Base-by-base conservation (phyloP, 1,139 yeast genomes). In the Suhomyces wounanorum region DNA sequence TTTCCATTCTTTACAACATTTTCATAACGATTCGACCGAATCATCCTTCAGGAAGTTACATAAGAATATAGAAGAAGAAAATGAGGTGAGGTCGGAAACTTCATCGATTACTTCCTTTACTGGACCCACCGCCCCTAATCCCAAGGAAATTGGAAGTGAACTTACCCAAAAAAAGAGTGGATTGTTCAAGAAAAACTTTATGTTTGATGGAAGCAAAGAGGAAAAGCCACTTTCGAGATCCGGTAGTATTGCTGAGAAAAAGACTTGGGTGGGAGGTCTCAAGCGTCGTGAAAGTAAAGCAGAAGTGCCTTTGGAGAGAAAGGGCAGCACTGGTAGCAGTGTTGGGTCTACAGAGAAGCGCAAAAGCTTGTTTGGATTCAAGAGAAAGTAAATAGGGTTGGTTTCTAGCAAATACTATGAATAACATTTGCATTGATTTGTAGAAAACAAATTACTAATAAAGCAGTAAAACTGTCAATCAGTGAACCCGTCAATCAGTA, bases 261-360 rank as follows among this genome's bases (percentile, higher is more conserved):
- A 75, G 52, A 67, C 75, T 9, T 75, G 79, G 79, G 75, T 73
- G 6, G 77, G 75, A 0, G 75, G 75, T 1, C 65, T 76, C 41
- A 74, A 72, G 52, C 60, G 75, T 47, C 59, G 71, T 49, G 77
- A 73, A 43, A 66, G 65, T 55, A 67, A 65, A 47, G 52, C 51
- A 2, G 57, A 49, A 21, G 40, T 40, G 8, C 36, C 42, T 9
- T 18, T 46, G 45, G 58, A 54, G 9, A 31, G 49, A 10, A 51
- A 51, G 41, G 43, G 41, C 14, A 49, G 46, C 16, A 44, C 44
- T 33, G 38, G 45, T 40, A 43, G 50, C 43, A n/a, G 47, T 30
- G 45, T 14, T 14, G 52, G 63, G 54, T 11, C 57, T 28, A 52
- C 54, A 9, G 66, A 61, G 40, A 68, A 60, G 54, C 64, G 67